Base-by-base conservation (phyloP, 768 basidiomycete genomes). In the Pleurotus citrinopileatus region DNA sequence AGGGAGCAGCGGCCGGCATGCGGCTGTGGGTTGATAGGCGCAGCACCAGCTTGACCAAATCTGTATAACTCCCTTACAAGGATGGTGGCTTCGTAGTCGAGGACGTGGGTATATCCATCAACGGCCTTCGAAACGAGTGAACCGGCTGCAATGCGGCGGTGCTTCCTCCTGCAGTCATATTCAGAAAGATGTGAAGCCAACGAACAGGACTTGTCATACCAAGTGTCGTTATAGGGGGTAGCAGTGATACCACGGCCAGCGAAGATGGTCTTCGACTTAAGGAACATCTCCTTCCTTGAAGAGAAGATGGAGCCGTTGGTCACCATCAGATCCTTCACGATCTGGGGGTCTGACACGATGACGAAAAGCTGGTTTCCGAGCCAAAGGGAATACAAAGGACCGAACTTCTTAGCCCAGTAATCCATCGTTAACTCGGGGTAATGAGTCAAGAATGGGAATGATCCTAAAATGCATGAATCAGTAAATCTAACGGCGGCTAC, bases 281-380 rank as follows among this genome's bases (percentile, higher is more conserved):
- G 63, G 60, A 74, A 79, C 61, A 70, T 72, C 28, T 70, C 66
- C 56, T 76, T 77, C n/a, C 78, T 64, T 9, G 73, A 73, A 15
- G 77, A 78, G 56, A 78, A 79, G 13, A 73, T 65, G 9, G 74
- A 63, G 42, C 77, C 74, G 42, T 77, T 75, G 20, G 70, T 70
- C 20, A 78, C 71, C 59, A 78, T 61, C 25, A 79, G 65, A 53
- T 78, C 77, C 45, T 72, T 72, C 0, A 70, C 76, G 9, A 78
- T 67, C 20, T 66, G 63, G 4, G 76, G 70, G 57, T 77, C 75
- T 3, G 76, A 77, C 28, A 80, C 54, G 36, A 77, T 63, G 45
- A 80, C 68, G 58, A 78, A 75, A 17, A 77, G 72, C 55, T 77
- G 77, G 55, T 75, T 71, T 15, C 78, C 78, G 19, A 80, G 67